Evolutionary conservation across 1,284 basidiomycete genomes (phyloP), one percentile per base, ranked within the genome.

Genomic region (Heliocybe sulcata): DNA sequence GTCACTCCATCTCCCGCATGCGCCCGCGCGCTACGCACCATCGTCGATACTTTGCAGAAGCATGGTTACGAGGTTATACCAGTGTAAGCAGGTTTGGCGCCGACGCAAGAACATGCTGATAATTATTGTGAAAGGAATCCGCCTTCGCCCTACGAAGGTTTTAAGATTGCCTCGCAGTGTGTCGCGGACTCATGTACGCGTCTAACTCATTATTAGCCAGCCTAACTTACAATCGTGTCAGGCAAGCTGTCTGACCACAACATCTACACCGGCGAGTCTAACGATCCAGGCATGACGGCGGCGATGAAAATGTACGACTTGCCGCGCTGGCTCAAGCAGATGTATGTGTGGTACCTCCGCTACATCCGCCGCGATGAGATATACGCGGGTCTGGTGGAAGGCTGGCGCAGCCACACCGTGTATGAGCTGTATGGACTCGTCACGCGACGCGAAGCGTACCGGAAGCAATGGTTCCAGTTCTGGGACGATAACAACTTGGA

Each of bases 1-100:
- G 70, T 79, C 20, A 62, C 74, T 53, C 77, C 82, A 0, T 80
- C 81, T 10, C 85, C 86, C 0, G 82, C 85, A 2, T 80, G 76
- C 59, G 65, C 68, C 31, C 72, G 87, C 35, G 85, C 83, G 0
- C 72, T 89, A 3, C 54, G 67, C 16, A 72, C 74, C 54, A 73
- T 77, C 12, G 75, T 80, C 2, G 69, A 73, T 2, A 75, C 75
- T 0, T 67, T 88, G 16, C 56, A 65, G 35, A 61, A 70, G 52
- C 67, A 70, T n/a, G 83, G 81, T 1, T 79, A 86, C 60, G 74
- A 80, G 48, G 75, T 81, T 20, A 67, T 81, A 22, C 65, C 72
- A 38, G 77, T 82, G 74, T 75, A 59, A 31, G 72, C 60, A n/a
- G 45, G 11, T 38, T 45, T 26, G 20, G 54, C 6, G 19, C 54